Evolutionary conservation across 1,284 basidiomycete genomes (phyloP).

Genomic region (Pyrrhoderma noxium): DNA sequence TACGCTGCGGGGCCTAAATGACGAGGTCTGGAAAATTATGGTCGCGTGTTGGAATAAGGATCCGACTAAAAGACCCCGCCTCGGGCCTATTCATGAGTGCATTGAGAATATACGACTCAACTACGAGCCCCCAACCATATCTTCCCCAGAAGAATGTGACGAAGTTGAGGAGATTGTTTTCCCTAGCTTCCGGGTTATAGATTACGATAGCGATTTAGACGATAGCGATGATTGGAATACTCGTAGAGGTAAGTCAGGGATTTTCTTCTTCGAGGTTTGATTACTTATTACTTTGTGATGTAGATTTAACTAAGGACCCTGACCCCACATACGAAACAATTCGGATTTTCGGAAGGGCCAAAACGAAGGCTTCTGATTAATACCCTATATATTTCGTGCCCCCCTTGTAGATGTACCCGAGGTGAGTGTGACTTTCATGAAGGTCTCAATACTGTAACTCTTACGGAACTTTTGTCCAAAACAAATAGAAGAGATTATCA

Average conservation of each 20-base stretch:
- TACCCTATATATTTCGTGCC: too few species aligned
- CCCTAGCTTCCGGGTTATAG: neutral
- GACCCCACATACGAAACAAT: too few species aligned
- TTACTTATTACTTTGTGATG: too few species aligned
- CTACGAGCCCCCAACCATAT: neutral
- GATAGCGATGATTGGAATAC: neutral
- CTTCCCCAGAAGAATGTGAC: neutral
- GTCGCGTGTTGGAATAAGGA: slow-evolving; percentile 7
- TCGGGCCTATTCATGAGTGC: neutral
- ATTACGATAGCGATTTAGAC: neutral
- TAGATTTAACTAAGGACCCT: neutral
- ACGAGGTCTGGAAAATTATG: slow-evolving; percentile 8
- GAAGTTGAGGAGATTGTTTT: neutral
- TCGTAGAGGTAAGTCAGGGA: neutral
- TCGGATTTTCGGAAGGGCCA: too few species aligned
- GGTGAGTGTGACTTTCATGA: too few species aligned
- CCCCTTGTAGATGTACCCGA: too few species aligned
- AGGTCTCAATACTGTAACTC: too few species aligned
- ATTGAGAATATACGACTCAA: neutral
- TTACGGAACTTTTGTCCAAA: too few species aligned
- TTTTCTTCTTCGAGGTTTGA: neutral
- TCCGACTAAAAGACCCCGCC: neutral
- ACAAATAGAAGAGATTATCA: too few species aligned
- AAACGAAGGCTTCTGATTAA: too few species aligned
- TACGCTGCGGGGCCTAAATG: neutral